Percentiles rank a stretch among this genome's conserved stretches.
These are phyloP conservation scores for Remersonia thermophila DNA, from an alignment of 2,329 filamentous ascomycete species.

Conservation along the genomic window DNA sequence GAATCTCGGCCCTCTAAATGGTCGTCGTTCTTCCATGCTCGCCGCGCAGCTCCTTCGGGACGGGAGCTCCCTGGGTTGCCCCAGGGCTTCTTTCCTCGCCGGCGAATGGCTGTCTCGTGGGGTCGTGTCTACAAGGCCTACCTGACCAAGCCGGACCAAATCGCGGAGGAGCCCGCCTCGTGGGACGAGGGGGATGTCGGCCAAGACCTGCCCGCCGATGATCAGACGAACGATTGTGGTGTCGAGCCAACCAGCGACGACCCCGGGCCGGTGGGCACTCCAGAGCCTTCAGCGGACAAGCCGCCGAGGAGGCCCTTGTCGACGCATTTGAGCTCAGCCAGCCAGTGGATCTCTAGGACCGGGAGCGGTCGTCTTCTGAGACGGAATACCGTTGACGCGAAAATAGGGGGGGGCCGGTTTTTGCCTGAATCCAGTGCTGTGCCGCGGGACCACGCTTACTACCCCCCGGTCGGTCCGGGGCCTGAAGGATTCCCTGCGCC, in stretches of 20 bases:
- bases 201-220: neutral
- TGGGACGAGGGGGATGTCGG: slow-evolving; percentile 16
- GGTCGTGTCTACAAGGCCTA: slow-evolving; percentile 21
- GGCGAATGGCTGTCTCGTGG: slow-evolving; percentile 18
- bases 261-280: slow-evolving; percentile 4
- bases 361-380: slow-evolving; percentile 46
- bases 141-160: slow-evolving; percentile 23
- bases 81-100: slow-evolving; percentile 23
- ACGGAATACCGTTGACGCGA: slow-evolving; percentile 30
- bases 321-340: slow-evolving; percentile 46
- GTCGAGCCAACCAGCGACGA: slow-evolving; percentile 6
- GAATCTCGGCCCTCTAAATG: slow-evolving; percentile 26
- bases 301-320: slow-evolving; percentile 42
- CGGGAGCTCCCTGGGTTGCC: slow-evolving; percentile 19
- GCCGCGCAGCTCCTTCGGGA: slow-evolving; percentile 20
- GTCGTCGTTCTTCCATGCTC: slow-evolving; percentile 47
- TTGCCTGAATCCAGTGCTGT: slow-evolving; percentile 37
- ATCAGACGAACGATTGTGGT: slow-evolving; percentile 3
- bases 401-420: slow-evolving; percentile 35
- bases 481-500: slow-evolving; percentile 19
- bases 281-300: slow-evolving; percentile 20
- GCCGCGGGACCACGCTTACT: slow-evolving; percentile 17
- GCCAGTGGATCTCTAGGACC: slow-evolving; percentile 42
- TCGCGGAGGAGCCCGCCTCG: slow-evolving; percentile 13
- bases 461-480: slow-evolving; percentile 16